phyloP scores from a whole-genome alignment of 768 basidiomycete genomes.

The Tylopilus intermedius region DNA sequence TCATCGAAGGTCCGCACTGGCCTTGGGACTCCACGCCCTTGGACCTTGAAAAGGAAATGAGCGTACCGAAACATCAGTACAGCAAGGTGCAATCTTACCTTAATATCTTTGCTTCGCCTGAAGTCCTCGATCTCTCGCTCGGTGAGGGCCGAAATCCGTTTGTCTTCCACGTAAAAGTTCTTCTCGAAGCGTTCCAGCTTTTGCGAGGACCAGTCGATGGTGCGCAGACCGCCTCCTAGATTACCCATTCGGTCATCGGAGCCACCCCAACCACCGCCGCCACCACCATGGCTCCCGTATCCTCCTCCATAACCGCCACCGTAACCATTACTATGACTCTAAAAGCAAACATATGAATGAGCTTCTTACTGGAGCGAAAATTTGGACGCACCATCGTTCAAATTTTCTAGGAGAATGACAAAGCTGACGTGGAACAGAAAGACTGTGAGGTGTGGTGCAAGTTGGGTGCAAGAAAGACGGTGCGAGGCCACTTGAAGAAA shows the following conservation, averaged over 20 bases:
- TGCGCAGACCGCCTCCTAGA: conserved; percentile 76
- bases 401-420: background rate
- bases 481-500: conserved; percentile 20
- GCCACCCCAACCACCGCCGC: conserved; percentile 33
- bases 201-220: conserved; percentile 77
- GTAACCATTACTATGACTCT: conserved; percentile 34
- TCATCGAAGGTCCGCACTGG: conserved; percentile 93
- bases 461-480: conserved; percentile 15
- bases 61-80: background rate
- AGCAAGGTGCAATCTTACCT: conserved; percentile 40
- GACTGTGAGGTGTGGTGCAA: conserved; percentile 20
- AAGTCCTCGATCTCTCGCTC: conserved; percentile 91
- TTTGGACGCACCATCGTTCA: conserved; percentile 19
- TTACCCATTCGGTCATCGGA: conserved; percentile 66
- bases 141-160: conserved; percentile 66
- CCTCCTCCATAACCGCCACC: conserved; percentile 31
- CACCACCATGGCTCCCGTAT: conserved; percentile 26
- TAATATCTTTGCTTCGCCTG: conserved; percentile 79
- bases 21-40: conserved; percentile 83
- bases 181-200: conserved; percentile 89
- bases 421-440: conserved; percentile 1
- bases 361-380: background rate
- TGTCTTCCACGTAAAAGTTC: conserved; percentile 94
- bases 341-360: conserved; percentile 1
- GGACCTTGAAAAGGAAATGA: conserved; percentile 49